A percentile compares a stretch with the other conserved stretches of the same genome.
phyloP scores from a whole-genome alignment of 192 early-diverging fungal species.

The Rhizophagus sp. region DNA sequence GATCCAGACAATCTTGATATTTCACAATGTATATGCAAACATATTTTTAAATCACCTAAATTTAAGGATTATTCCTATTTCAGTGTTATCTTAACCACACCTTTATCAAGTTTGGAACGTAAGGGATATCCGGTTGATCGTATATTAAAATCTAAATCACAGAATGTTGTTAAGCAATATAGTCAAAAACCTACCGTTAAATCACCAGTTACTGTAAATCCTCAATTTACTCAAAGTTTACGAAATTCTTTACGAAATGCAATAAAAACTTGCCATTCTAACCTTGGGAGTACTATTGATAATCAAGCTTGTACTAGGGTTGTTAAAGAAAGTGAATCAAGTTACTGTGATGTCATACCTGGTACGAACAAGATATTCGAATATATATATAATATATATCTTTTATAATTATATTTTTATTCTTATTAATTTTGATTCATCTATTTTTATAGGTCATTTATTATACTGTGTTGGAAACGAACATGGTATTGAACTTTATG shows the following conservation, averaged over 20 bases:
- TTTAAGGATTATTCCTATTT: not conserved
- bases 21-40: not conserved
- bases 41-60: not conserved
- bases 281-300: constrained; percentile 34
- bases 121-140: constrained; percentile 58
- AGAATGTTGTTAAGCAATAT: not conserved
- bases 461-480: constrained; percentile 44
- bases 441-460: constrained; percentile 33
- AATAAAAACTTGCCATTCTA: constrained; percentile 37
- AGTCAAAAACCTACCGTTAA: constrained; percentile 22
- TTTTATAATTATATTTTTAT: not conserved
- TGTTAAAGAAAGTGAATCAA: constrained; percentile 37
- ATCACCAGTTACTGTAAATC: not conserved
- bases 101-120: not conserved
- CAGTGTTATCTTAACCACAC: not conserved
- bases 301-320: constrained; percentile 29
- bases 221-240: not conserved
- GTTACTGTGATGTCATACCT: constrained; percentile 56
- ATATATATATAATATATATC: not conserved
- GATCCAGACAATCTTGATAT: constrained; percentile 38
- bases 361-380: constrained; percentile 36
- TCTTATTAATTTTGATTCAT: not conserved
- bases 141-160: constrained; percentile 49
- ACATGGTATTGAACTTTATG: constrained; percentile 40
- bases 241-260: constrained; percentile 15